Evolutionary conservation across 495 filamentous ascomycete genomes (phyloP), one percentile per base, ranked within the genome.

Genomic region (Lophiostoma macrostomum): DNA sequence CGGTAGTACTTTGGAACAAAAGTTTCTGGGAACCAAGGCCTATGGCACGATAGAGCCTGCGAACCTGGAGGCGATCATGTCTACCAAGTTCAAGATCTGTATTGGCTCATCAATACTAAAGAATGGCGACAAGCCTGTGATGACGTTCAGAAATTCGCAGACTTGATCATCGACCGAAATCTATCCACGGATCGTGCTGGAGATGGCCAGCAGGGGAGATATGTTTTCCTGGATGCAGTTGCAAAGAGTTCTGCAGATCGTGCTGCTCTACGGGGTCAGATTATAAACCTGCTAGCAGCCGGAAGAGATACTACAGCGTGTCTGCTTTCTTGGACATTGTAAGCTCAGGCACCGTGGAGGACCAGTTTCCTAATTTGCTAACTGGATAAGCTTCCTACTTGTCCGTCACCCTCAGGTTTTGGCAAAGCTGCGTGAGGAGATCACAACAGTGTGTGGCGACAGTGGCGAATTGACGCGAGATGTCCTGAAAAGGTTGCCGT

Each of bases 381-480:
- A 75, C n/a, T 79, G 78, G 10, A 70, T 76, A 43, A n/a, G 86
- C 88, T 82, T 78, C 56, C 77, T 78, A 40, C 73, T 90, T 30
- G 1, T 55, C 43, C 37, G 44, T 12, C 18, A 67, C 41, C 58
- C 58, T 7, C 18, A 31, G 10, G 50, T 56, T 13, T 53, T 50
- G 23, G 27, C 46, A 16, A 55, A 58, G 25, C 45, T 66, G 16
- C 57, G 64, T 18, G 25, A 4, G n/a, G 44, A 35, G 20, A 58
- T 65, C 3, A 18, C 42, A 5, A 22, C 36, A 3, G 23, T 24
- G 19, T 42, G 37, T n/a, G 24, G n/a, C 68, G 16, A 53, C 63
- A 42, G 53, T 69, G 22, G 55, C 66, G 7, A 62, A 20, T 57
- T 69, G 3, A 66, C 58, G 1, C 60, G 70, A 32, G 66, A 70